Percentiles rank a stretch among this genome's conserved stretches.
Conservation (phyloP, 2,329 filamentous ascomycete species). For the Cordyceps pruinosa region DNA sequence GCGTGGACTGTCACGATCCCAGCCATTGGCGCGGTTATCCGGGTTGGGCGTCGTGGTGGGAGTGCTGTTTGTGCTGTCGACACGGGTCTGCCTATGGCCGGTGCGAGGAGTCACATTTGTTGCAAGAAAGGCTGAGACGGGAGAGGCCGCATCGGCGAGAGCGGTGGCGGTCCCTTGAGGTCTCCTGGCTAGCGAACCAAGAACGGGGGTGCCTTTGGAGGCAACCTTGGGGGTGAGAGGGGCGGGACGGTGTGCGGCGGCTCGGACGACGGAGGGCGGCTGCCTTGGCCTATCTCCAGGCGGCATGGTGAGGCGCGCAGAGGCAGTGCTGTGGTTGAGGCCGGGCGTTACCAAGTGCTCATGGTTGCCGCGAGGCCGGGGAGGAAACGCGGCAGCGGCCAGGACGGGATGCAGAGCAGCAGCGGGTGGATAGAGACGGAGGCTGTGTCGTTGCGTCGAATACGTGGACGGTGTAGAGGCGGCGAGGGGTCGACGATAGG, state of each 20-base stretch:
- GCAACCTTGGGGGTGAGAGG: slow-evolving; percentile 50
- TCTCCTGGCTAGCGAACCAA: slow-evolving; percentile 37
- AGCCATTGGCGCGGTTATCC: slow-evolving; percentile 35
- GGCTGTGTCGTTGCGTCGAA: slow-evolving; percentile 2
- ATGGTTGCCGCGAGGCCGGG: slow-evolving; percentile 3
- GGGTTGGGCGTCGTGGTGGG: slow-evolving; percentile 53
- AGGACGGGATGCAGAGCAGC: background rate
- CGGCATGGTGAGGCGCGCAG: slow-evolving; percentile 11
- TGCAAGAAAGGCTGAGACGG: slow-evolving; percentile 50
- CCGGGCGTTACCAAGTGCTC: slow-evolving; percentile 2
- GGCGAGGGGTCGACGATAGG: background rate
- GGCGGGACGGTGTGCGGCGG: slow-evolving; percentile 31
- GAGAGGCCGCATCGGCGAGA: slow-evolving; percentile 39
- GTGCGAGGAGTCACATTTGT: slow-evolving; percentile 74
- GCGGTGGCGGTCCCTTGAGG: slow-evolving; percentile 17
- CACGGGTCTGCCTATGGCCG: slow-evolving; percentile 62
- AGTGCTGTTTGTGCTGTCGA: slow-evolving; percentile 61
- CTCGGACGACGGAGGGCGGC: slow-evolving; percentile 60
- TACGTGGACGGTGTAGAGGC: background rate
- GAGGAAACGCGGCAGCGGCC: slow-evolving; percentile 5
- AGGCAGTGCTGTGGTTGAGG: slow-evolving; percentile 6
- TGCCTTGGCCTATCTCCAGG: slow-evolving; percentile 52
- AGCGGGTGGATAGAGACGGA: background rate
- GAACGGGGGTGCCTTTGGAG: slow-evolving; percentile 31
- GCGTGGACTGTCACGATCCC: slow-evolving; percentile 29